A percentile compares a stretch with the other conserved stretches of the same genome.
These are phyloP conservation scores for Epichloe elymi DNA, from an alignment of 2,329 filamentous ascomycete species.

Conservation along the genomic window DNA sequence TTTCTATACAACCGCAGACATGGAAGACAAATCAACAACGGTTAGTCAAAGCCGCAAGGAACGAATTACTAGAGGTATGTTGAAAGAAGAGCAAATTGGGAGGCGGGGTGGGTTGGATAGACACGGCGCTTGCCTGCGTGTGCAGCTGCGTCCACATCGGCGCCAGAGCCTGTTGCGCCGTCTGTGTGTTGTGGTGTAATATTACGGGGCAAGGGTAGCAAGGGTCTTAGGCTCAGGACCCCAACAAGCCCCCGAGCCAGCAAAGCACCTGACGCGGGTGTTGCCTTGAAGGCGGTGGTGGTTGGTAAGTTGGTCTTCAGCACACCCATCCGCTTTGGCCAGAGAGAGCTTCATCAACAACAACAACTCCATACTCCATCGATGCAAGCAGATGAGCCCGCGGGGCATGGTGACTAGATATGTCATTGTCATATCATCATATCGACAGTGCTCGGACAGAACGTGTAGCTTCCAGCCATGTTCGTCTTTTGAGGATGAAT, in stretches of 20 bases:
- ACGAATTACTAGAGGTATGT: constrained; percentile 13
- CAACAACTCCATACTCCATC: no score
- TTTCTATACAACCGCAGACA: constrained; percentile 22
- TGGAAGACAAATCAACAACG: constrained; percentile 20
- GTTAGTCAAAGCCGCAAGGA: constrained; percentile 16
- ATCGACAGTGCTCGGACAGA: not conserved
- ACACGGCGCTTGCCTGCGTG: constrained; percentile 12
- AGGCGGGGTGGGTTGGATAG: constrained; percentile 15
- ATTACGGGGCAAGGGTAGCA: not conserved
- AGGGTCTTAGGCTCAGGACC: constrained; percentile 9
- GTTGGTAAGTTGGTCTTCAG: constrained; percentile 1
- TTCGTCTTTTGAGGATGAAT: not conserved
- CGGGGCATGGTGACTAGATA: not conserved
- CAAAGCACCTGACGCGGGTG: constrained; percentile 1
- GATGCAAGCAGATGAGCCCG: not conserved
- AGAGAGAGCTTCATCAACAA: no score
- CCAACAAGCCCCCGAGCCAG: not conserved
- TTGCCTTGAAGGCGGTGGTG: constrained; percentile 5
- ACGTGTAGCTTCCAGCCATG: not conserved
- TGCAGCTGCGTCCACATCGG: not conserved
- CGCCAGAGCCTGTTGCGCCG: not conserved
- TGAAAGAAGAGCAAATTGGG: constrained; percentile 16
- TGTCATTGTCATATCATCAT: not conserved
- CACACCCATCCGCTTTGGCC: not conserved
- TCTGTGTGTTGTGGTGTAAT: constrained; percentile 4